Base-by-base conservation (phyloP, 805 yeast species). In the Kurtzmaniella fragi region DNA sequence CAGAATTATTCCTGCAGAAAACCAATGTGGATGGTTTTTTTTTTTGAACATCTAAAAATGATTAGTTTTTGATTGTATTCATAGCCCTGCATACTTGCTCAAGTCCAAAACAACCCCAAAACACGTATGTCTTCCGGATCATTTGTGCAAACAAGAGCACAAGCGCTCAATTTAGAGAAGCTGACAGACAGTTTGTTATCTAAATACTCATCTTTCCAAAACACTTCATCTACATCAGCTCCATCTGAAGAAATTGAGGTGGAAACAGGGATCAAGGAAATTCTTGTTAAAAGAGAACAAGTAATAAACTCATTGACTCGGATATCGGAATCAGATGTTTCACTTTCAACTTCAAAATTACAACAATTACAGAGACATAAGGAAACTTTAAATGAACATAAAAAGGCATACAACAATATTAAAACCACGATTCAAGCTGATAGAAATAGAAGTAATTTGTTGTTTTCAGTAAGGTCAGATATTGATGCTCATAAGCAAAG, bases 331-430 rank as follows among this genome's bases (percentile, higher is more conserved):
- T 62, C 75, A 1, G 80, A 73, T 41, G 67, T 75, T 23, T 61
- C 70, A 12, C 72, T 84, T 6, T 73, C 90, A 4, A 76, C 93
- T 0, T 77, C 93, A 0, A 84, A 84, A 57, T 59, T 80, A 32
- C 91, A 84, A 52, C 98, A 90, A 57, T 62, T 89, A 34, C 78
- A 82, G 42, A 78, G 97, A 44, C 96, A 88, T 57, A 78, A 76
- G 49, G 96, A 88, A 58, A 73, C 77, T 11, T 66, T 87, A 23
- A 75, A 68, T 41, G 95, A 88, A 40, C 90, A 86, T 61, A 70
- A 75, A 60, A 59, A 68, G 38, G 84, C 80, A 44, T 84, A 77
- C 51, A 61, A 64, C 31, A 75, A 84, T 46, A 75, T 91, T 35
- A 64, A 75, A 45, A 57, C 68, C 3, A 66, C 78, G 5, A 77